Percentiles rank a stretch among this genome's conserved stretches.
These are phyloP conservation scores for Parastagonospora nodorum DNA, from an alignment of 2,329 filamentous ascomycete species.

Conservation along the genomic window DNA sequence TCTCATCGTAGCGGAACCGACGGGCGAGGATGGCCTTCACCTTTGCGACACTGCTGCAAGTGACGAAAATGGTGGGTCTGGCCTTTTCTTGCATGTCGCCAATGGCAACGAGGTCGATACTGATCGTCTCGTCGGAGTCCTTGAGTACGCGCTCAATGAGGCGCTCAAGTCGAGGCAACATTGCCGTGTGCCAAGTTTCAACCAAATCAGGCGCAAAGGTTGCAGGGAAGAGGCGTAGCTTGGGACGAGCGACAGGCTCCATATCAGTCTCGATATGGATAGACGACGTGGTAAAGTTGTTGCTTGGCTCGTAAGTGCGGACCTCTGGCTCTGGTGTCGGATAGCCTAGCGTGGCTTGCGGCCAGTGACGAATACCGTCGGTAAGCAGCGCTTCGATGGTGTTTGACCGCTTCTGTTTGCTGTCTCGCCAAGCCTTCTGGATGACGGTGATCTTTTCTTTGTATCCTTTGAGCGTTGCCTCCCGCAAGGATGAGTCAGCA, in stretches of 20 bases:
- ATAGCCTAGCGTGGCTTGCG: constrained; percentile 39
- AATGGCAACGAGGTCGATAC: constrained; percentile 76
- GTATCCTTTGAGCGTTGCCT: constrained; percentile 42
- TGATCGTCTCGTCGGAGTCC: constrained; percentile 75
- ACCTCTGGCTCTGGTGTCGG: constrained; percentile 41
- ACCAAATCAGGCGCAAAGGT: constrained; percentile 66
- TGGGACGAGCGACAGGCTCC: constrained; percentile 34
- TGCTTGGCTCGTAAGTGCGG: constrained; percentile 23
- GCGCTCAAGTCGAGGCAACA: constrained; percentile 75
- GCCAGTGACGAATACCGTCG: constrained; percentile 40
- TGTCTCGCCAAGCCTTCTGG: constrained; percentile 46
- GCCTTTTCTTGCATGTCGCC: constrained; percentile 70
- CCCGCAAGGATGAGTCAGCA: constrained; percentile 20
- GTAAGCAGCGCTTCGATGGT: constrained; percentile 40
- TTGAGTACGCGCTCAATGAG: constrained; percentile 73
- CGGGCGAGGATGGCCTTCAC: constrained; percentile 74
- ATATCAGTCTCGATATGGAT: constrained; percentile 43
- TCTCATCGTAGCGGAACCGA: constrained; percentile 70
- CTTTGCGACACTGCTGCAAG: constrained; percentile 75
- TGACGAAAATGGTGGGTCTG: constrained; percentile 74
- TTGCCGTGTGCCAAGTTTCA: constrained; percentile 71
- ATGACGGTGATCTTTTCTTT: constrained; percentile 46
- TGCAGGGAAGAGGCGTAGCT: constrained; percentile 48
- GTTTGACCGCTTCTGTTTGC: constrained; percentile 33
- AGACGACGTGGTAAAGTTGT: constrained; percentile 31